Conservation (phyloP, 805 yeast species). For the Hanseniaspora clermontiae region DNA sequence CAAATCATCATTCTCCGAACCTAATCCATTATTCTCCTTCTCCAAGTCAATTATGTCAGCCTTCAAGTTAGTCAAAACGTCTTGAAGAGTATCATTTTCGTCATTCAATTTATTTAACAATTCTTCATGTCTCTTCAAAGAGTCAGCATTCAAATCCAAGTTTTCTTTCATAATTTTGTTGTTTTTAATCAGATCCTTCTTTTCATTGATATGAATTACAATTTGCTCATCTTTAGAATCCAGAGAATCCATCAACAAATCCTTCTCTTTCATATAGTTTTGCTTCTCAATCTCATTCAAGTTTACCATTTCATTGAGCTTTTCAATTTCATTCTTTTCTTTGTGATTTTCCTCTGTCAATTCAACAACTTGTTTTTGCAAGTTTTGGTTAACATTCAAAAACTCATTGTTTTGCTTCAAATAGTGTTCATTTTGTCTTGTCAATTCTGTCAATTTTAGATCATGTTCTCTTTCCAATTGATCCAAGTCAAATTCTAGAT, state of each 20-base stretch:
- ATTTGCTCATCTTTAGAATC: slow-evolving; percentile 18
- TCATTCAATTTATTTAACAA: slow-evolving; percentile 29
- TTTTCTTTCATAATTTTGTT: slow-evolving; percentile 22
- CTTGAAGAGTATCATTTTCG: slow-evolving; percentile 25
- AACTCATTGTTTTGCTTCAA: slow-evolving; percentile 31
- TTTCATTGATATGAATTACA: slow-evolving; percentile 10
- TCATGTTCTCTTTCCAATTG: slow-evolving; percentile 33
- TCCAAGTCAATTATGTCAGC: slow-evolving; percentile 45
- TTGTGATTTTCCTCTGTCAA: slow-evolving; percentile 50
- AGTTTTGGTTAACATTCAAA: slow-evolving; percentile 34
- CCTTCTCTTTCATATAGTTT: slow-evolving; percentile 27
- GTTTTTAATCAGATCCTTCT: slow-evolving; percentile 1
- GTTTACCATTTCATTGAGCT: slow-evolving; percentile 39
- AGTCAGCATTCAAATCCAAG: slow-evolving; percentile 24
- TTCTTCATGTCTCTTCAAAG: slow-evolving; percentile 24
- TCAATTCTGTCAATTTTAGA: slow-evolving; percentile 29
- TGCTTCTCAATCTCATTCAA: slow-evolving; percentile 31
- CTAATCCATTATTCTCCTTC: slow-evolving; percentile 42
- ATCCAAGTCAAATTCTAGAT: slow-evolving; percentile 47
- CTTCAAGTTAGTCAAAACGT: slow-evolving; percentile 32
- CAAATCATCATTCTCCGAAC: slow-evolving; percentile 32
- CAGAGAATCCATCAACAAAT: slow-evolving; percentile 16
- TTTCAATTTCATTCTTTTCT: slow-evolving; percentile 45
- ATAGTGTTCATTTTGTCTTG: slow-evolving; percentile 34
- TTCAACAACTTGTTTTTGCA: slow-evolving; percentile 42